A percentile compares a stretch with the other conserved stretches of the same genome.
Conservation (phyloP, 148 eudicot genomes). For the Cornus florida region DNA sequence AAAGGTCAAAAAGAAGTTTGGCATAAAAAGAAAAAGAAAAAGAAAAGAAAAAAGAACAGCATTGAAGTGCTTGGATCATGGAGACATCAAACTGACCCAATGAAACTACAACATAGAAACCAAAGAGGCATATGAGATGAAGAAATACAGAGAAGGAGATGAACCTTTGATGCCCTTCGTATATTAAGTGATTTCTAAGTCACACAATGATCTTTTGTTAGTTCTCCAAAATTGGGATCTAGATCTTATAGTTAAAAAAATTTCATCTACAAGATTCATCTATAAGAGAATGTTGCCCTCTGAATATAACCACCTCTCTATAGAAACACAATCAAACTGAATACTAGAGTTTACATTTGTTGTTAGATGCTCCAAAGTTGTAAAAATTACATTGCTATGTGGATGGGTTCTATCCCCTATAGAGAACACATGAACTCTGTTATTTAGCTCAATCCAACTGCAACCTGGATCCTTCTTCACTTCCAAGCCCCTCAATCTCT, state of each 20-base stretch:
- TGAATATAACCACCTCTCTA: not conserved
- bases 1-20: not conserved
- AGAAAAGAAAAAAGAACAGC: too few relatives aligned
- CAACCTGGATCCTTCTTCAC: conserved; percentile 53
- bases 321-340: conserved; percentile 8
- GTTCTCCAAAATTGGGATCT: conserved; percentile 5
- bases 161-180: conserved; percentile 1
- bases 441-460: conserved; percentile 55
- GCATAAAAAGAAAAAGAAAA: not conserved
- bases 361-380: conserved; percentile 31
- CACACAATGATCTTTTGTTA: not conserved
- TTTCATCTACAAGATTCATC: not conserved
- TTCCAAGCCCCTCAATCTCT: conserved; percentile 24
- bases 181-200: not conserved
- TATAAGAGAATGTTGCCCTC: not conserved
- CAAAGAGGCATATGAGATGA: too few relatives aligned
- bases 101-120: not conserved
- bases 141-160: too few relatives aligned
- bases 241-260: not conserved
- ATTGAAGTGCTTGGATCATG: not conserved
- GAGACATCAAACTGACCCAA: not conserved
- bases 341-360: conserved; percentile 14
- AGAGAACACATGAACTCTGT: conserved; percentile 33
- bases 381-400: conserved; percentile 22
- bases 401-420: conserved; percentile 41